Evolutionary conservation across 495 filamentous ascomycete species (phyloP).

Genomic region (Beverwykella pulmonaria): DNA sequence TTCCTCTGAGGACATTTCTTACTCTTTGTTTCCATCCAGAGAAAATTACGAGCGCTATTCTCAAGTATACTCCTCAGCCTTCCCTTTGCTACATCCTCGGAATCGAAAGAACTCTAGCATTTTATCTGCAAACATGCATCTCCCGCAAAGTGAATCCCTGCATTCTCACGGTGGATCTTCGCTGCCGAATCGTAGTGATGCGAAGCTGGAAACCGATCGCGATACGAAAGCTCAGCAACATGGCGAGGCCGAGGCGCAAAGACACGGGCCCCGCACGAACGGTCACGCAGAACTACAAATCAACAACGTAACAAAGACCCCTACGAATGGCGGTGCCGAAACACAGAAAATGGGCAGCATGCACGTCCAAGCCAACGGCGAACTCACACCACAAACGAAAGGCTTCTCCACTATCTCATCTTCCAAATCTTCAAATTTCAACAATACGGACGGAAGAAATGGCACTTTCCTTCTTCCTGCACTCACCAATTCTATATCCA

Average conservation of each 20-base stretch:
- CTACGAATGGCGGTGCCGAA: too few relatives aligned
- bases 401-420: neutral
- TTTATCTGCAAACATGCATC: neutral
- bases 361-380: neutral
- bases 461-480: neutral
- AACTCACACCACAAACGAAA: too few relatives aligned
- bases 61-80: too few relatives aligned
- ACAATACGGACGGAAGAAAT: neutral
- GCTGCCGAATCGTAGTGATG: neutral
- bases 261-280: too few relatives aligned
- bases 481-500: neutral
- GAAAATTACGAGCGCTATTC: neutral
- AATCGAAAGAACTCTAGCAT: neutral
- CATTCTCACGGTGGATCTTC: neutral
- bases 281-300: neutral
- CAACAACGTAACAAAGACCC: too few relatives aligned
- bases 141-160: neutral
- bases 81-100: too few relatives aligned
- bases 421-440: neutral
- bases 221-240: too few relatives aligned
- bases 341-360: neutral
- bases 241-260: neutral
- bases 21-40: neutral
- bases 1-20: too few relatives aligned
- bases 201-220: too few relatives aligned